phyloP scores from a whole-genome alignment of 805 yeast species.

The Lipomyces sp. region DNA sequence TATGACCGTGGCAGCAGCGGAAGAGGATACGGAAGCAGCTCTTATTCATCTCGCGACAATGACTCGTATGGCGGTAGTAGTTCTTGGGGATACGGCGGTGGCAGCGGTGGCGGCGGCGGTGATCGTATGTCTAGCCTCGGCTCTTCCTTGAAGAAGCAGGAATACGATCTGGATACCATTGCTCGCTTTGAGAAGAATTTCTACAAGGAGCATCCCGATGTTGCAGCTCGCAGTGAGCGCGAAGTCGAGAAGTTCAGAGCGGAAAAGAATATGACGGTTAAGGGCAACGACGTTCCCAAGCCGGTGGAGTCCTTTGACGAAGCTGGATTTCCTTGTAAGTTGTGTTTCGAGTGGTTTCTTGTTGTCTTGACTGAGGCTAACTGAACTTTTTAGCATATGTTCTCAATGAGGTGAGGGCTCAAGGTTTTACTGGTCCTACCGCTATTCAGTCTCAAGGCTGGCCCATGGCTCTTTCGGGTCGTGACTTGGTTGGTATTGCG shows the following conservation, averaged over 20 bases:
- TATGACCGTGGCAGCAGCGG: conserved; percentile 13
- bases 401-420: conserved; percentile 77
- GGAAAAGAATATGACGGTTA: conserved; percentile 78
- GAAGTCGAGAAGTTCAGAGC: conserved; percentile 77
- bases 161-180: conserved; percentile 72
- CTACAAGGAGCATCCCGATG: conserved; percentile 79
- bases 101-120: conserved; percentile 40
- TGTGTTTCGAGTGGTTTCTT: not conserved
- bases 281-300: conserved; percentile 84
- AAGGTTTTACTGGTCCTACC: conserved; percentile 93
- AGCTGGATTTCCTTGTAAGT: conserved; percentile 82
- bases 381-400: conserved; percentile 82
- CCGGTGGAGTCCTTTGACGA: conserved; percentile 92
- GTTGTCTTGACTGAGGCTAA: too few relatives aligned
- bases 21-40: conserved; percentile 6
- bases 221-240: conserved; percentile 65
- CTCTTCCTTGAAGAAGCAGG: conserved; percentile 61
- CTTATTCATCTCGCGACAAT: conserved; percentile 20
- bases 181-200: conserved; percentile 95
- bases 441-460: conserved; percentile 99
- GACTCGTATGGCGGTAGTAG: conserved; percentile 17
- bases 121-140: conserved; percentile 50
- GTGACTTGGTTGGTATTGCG: conserved; percentile 99
- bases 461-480: conserved; percentile 99
- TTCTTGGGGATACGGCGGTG: conserved; percentile 30